Evolutionary conservation across 768 basidiomycete species (phyloP).

Genomic region (Chalciporus sphaerocephalus): DNA sequence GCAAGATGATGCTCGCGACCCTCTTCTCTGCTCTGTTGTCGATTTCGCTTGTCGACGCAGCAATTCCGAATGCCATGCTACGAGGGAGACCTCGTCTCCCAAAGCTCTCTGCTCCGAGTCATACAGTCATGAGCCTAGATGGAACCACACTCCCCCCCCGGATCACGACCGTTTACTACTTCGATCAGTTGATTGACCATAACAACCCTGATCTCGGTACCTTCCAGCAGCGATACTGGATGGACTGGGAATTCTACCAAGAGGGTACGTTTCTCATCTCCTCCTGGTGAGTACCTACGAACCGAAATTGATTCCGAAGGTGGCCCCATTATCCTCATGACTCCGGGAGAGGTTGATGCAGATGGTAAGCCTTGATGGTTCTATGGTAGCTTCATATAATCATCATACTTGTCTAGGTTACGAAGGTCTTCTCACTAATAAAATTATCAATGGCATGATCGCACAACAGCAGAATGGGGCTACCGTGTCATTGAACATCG

Average conservation of each 20-base stretch:
- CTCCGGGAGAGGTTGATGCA: constrained; percentile 63
- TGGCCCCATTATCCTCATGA: constrained; percentile 33
- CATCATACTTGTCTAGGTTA: constrained; percentile 19
- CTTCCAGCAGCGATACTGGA: constrained; percentile 76
- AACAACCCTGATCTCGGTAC: constrained; percentile 58
- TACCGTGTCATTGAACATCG: constrained; percentile 66
- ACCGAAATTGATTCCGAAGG: constrained; percentile 3
- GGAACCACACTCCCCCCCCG: constrained; percentile 24
- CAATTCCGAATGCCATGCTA: constrained; percentile 17
- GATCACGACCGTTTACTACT: constrained; percentile 28
- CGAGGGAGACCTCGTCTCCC: constrained; percentile 17
- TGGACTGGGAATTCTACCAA: constrained; percentile 63
- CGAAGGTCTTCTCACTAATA: constrained; percentile 57
- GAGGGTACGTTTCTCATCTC: constrained; percentile 28
- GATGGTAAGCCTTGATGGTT: constrained; percentile 25
- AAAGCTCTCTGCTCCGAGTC: constrained; percentile 8
- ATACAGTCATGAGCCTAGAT: constrained; percentile 13
- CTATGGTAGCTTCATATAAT: not conserved
- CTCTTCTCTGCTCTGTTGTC: constrained; percentile 9
- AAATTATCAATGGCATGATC: constrained; percentile 58
- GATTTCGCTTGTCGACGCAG: constrained; percentile 17
- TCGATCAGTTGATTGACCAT: constrained; percentile 40
- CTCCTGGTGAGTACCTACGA: not conserved
- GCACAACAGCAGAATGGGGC: constrained; percentile 64
- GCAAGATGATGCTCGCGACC: constrained; percentile 11